A percentile compares a stretch with the other conserved stretches of the same genome.
phyloP scores from a whole-genome alignment of 2,329 filamentous ascomycete species.

The Paecilomyces variotii region DNA sequence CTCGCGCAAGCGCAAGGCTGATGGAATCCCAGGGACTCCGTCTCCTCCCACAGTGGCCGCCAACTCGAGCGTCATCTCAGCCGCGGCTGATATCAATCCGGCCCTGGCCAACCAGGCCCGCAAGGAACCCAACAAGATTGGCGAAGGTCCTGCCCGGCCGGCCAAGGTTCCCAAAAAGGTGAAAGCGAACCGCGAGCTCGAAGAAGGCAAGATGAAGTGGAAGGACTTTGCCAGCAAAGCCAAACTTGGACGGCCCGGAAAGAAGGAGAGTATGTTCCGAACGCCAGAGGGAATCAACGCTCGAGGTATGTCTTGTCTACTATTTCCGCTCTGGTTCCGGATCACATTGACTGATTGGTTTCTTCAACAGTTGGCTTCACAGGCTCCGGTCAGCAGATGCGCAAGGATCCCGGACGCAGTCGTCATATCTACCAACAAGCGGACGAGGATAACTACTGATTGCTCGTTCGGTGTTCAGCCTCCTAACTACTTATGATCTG shows the following conservation, averaged over 20 bases:
- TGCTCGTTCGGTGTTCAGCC: background rate
- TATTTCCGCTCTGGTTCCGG: background rate
- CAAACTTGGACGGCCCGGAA: slow-evolving; percentile 56
- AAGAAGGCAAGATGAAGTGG: slow-evolving; percentile 89
- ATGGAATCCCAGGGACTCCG: slow-evolving; percentile 56
- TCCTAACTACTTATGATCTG: background rate
- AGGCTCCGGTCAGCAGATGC: slow-evolving; percentile 90
- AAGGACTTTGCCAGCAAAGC: slow-evolving; percentile 79
- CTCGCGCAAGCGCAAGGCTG: slow-evolving; percentile 75
- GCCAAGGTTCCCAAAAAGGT: slow-evolving; percentile 66
- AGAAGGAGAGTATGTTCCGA: slow-evolving; percentile 96
- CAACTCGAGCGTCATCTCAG: slow-evolving; percentile 54
- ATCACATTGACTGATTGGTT: slow-evolving; percentile 14
- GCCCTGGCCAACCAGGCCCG: slow-evolving; percentile 57
- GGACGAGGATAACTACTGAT: slow-evolving; percentile 54
- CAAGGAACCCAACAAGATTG: slow-evolving; percentile 55
- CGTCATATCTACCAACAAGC: slow-evolving; percentile 77
- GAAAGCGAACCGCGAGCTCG: slow-evolving; percentile 86
- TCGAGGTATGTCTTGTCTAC: slow-evolving; percentile 54
- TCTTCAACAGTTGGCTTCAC: slow-evolving; percentile 73
- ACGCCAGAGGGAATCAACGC: slow-evolving; percentile 80
- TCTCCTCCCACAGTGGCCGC: slow-evolving; percentile 33
- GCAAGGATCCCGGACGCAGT: slow-evolving; percentile 75
- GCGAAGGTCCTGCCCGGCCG: slow-evolving; percentile 51
- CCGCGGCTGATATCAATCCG: slow-evolving; percentile 58